phyloP scores from a whole-genome alignment of 148 eudicot species.

The Rhododendron vialii region DNA sequence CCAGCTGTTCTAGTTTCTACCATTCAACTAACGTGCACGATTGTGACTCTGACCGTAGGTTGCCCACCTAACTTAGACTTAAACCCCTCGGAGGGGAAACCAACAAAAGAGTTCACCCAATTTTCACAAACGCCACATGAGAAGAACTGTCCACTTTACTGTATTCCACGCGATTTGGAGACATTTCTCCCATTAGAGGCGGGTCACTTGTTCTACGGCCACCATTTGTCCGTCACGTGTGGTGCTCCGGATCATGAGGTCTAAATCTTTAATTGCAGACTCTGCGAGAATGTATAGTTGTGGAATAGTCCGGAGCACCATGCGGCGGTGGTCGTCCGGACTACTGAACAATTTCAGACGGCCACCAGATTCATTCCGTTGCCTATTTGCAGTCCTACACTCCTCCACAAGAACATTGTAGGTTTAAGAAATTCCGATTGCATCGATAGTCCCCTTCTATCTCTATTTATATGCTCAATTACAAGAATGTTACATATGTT shows the following conservation, averaged over 20 bases:
- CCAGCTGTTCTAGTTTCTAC: not conserved
- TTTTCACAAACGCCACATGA: not conserved
- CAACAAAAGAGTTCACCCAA: not conserved
- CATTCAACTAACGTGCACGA: slow-evolving; percentile 1
- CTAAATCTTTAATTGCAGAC: too few species aligned
- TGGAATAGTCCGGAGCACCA: too few species aligned
- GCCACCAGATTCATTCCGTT: not conserved
- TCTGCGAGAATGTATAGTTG: too few species aligned
- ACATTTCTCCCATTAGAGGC: not conserved
- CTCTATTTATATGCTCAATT: not conserved
- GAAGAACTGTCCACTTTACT: not conserved
- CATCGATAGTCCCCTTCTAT: not conserved
- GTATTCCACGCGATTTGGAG: not conserved
- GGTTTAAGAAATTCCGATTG: not conserved
- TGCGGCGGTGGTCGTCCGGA: too few species aligned
- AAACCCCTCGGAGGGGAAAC: not conserved
- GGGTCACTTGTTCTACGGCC: not conserved
- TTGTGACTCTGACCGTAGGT: not conserved
- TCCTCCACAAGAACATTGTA: not conserved
- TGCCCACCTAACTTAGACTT: not conserved
- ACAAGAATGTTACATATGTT: too few species aligned
- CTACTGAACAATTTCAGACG: not conserved
- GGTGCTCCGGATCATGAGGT: too few species aligned
- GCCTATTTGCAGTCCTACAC: not conserved
- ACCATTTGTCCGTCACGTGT: not conserved